A percentile compares a stretch with the other conserved stretches of the same genome.
Evolutionary conservation across 2,329 filamentous ascomycete genomes (phyloP).

Genomic region (Arthrobotrys pseudoclavata): DNA sequence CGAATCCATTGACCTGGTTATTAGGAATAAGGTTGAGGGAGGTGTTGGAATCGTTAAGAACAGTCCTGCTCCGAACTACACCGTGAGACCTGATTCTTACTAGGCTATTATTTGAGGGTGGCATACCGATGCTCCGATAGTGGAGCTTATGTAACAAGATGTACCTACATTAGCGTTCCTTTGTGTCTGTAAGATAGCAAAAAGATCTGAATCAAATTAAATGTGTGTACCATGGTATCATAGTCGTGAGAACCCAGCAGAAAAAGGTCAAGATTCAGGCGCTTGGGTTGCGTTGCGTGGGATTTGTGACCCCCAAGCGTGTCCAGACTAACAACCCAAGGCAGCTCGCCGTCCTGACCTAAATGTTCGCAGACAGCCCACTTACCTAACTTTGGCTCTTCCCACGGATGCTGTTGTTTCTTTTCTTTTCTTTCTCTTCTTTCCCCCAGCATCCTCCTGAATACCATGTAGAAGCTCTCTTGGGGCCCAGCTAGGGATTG

Average conservation of each 20-base stretch:
- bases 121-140: background rate
- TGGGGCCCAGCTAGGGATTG: too few relatives aligned
- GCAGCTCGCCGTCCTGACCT: background rate
- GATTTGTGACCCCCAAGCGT: background rate
- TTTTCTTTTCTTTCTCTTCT: background rate
- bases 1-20: slow-evolving; percentile 70
- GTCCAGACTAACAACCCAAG: too few relatives aligned
- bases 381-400: too few relatives aligned
- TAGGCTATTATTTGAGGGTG: background rate
- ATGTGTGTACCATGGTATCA: background rate
- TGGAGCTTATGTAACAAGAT: background rate
- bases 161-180: background rate
- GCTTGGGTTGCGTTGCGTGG: too few relatives aligned
- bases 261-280: background rate
- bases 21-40: slow-evolving; percentile 70
- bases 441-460: too few relatives aligned
- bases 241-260: background rate
- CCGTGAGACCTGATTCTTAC: slow-evolving; percentile 29
- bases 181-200: background rate
- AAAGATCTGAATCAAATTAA: background rate
- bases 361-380: too few relatives aligned
- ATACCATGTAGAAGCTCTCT: too few relatives aligned
- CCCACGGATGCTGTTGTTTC: background rate
- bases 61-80: slow-evolving; percentile 38
- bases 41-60: slow-evolving; percentile 68